Percentiles rank a stretch among this genome's conserved stretches.
phyloP scores from a whole-genome alignment of 2,329 filamentous ascomycete genomes.

The Clonostachys solani region DNA sequence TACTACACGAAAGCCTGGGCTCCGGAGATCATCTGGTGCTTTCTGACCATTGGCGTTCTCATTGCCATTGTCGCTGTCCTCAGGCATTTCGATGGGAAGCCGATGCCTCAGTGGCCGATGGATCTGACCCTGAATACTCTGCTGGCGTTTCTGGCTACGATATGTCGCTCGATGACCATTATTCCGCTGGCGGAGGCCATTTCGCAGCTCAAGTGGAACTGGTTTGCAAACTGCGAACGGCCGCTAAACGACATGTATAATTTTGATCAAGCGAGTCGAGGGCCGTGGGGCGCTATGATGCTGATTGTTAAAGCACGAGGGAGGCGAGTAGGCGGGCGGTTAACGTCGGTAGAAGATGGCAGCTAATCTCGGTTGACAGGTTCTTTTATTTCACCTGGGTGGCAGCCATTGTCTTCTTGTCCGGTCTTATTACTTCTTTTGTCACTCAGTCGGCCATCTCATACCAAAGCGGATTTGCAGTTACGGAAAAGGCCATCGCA shows the following conservation, averaged over 20 bases:
- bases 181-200: slow-evolving; percentile 14
- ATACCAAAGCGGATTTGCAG: slow-evolving; percentile 1
- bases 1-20: too few species aligned
- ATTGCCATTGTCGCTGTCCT: slow-evolving; percentile 13
- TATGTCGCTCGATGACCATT: slow-evolving; percentile 13
- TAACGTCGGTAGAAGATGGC: neutral
- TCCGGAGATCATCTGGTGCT: neutral
- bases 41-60: slow-evolving; percentile 2
- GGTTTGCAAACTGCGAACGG: neutral
- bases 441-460: slow-evolving; percentile 8
- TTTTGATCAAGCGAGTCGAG: too few species aligned
- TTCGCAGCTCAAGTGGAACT: too few species aligned
- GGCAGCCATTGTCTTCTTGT: slow-evolving; percentile 5
- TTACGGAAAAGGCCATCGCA: neutral
- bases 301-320: slow-evolving; percentile 2
- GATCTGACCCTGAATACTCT: slow-evolving; percentile 19
- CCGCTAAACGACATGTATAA: too few species aligned
- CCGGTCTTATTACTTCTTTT: slow-evolving; percentile 6
- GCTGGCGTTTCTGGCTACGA: slow-evolving; percentile 16
- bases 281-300: neutral
- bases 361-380: too few species aligned
- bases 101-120: slow-evolving; percentile 10
- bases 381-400: neutral
- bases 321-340: neutral
- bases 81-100: slow-evolving; percentile 8